Percentiles rank a stretch among this genome's conserved stretches.
These are phyloP conservation scores for Yamadazyma friedrichii DNA, from an alignment of 1,139 yeast species.

Conservation along the genomic window DNA sequence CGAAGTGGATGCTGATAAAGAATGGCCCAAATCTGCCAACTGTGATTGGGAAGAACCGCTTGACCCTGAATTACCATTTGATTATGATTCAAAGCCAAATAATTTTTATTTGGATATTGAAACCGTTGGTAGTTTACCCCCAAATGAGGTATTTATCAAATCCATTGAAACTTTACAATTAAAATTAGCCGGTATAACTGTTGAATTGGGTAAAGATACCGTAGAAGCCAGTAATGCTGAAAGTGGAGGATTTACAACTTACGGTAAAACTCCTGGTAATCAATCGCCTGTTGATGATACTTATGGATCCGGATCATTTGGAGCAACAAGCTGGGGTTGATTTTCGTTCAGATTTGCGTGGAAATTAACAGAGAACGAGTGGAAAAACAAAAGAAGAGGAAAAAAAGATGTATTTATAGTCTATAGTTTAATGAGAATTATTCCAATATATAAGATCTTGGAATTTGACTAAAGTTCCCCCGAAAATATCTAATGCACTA, in stretches of 20 bases:
- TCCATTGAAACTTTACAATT: constrained; percentile 83
- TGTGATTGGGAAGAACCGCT: constrained; percentile 98
- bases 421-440: constrained; percentile 8
- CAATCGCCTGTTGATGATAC: constrained; percentile 40
- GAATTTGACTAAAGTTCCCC: constrained; percentile 77
- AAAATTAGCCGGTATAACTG: constrained; percentile 85
- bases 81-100: constrained; percentile 77
- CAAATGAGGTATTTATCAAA: constrained; percentile 83
- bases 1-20: constrained; percentile 82
- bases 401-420: constrained; percentile 6
- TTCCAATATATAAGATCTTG: constrained; percentile 78
- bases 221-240: constrained; percentile 47
- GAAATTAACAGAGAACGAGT: too few species aligned
- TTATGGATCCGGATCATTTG: constrained; percentile 48
- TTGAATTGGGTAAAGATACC: constrained; percentile 68
- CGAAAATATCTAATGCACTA: constrained; percentile 90
- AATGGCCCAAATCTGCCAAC: constrained; percentile 90
- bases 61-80: constrained; percentile 82
- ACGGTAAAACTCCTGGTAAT: constrained; percentile 47
- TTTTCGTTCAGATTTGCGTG: too few species aligned
- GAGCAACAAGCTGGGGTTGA: constrained; percentile 30
- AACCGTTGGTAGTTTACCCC: constrained; percentile 85
- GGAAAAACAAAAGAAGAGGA: neutral
- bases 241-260: constrained; percentile 49
- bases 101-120: constrained; percentile 87